Percentiles rank a stretch among this genome's conserved stretches.
Evolutionary conservation across 2,329 filamentous ascomycete species (phyloP).

Genomic region (Ophidiomyces ophidiicola): DNA sequence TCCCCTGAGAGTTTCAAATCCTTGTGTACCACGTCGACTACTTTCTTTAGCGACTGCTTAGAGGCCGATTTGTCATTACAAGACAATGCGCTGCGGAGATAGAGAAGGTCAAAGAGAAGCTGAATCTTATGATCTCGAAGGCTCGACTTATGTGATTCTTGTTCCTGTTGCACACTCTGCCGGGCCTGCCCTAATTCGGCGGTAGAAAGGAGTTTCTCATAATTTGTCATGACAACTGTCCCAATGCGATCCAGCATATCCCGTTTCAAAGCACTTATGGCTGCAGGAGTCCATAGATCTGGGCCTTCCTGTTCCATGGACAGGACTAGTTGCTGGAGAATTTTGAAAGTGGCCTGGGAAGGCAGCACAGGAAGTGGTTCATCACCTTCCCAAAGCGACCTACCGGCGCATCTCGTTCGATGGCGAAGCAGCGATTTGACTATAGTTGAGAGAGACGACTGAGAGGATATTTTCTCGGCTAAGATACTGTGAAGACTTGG

Average conservation of each 20-base stretch:
- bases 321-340: conserved; percentile 52
- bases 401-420: conserved; percentile 44
- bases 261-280: conserved; percentile 52
- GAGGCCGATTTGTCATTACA: conserved; percentile 17
- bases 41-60: not conserved
- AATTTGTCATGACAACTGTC: conserved; percentile 10
- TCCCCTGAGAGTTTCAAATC: not conserved
- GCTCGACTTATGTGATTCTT: conserved; percentile 4
- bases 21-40: not conserved
- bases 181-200: not conserved
- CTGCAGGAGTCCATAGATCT: conserved; percentile 69
- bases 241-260: conserved; percentile 41
- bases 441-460: conserved; percentile 33
- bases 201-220: not conserved
- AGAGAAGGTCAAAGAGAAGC: conserved; percentile 29
- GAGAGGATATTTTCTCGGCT: conserved; percentile 40
- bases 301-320: conserved; percentile 59
- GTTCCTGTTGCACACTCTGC: conserved; percentile 3
- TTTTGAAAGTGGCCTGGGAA: conserved; percentile 59
- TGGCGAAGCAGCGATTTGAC: conserved; percentile 31
- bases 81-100: conserved; percentile 29
- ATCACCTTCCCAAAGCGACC: conserved; percentile 67
- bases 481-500: conserved; percentile 53
- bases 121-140: conserved; percentile 27
- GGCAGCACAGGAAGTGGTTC: conserved; percentile 66